A percentile compares a stretch with the other conserved stretches of the same genome.
Evolutionary conservation across 225 moss, liverwort and hornwort genomes (phyloP).

Genomic region (Thuidium tamariscinum): DNA sequence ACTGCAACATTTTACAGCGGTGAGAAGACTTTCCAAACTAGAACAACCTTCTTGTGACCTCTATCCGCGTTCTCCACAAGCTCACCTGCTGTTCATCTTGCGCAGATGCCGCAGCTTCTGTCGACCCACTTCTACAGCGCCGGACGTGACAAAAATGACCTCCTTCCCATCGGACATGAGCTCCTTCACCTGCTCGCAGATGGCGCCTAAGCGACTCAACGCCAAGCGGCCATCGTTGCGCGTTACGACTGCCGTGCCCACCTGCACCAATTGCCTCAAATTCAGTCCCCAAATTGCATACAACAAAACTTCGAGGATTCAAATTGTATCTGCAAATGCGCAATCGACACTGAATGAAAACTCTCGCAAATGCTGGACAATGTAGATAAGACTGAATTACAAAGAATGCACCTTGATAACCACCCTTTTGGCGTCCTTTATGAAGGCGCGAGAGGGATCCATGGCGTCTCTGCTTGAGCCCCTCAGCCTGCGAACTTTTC

Average conservation of each 20-base stretch:
- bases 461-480: background rate
- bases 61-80: background rate
- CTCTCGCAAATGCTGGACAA: too few relatives aligned
- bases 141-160: conserved; percentile 80
- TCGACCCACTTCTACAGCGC: conserved; percentile 77
- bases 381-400: too few relatives aligned
- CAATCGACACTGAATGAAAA: background rate
- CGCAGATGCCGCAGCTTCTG: conserved; percentile 89
- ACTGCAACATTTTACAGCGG: conserved; percentile 15
- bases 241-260: conserved; percentile 77
- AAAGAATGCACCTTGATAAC: too few relatives aligned
- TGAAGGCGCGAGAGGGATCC: conserved; percentile 61
- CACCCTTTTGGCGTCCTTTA: conserved; percentile 46
- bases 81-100: conserved; percentile 92
- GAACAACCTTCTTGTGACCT: background rate
- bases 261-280: conserved; percentile 21
- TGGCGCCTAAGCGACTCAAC: conserved; percentile 57
- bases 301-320: background rate
- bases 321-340: background rate
- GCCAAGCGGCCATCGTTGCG: conserved; percentile 67
- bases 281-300: background rate
- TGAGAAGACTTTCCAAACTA: background rate
- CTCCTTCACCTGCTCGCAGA: conserved; percentile 85
- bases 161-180: conserved; percentile 62
- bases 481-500: background rate